Percentiles rank a stretch among this genome's conserved stretches.
These are phyloP conservation scores for Eutrema yunnanense DNA, from an alignment of 345 rosid species.

Conservation along the genomic window DNA sequence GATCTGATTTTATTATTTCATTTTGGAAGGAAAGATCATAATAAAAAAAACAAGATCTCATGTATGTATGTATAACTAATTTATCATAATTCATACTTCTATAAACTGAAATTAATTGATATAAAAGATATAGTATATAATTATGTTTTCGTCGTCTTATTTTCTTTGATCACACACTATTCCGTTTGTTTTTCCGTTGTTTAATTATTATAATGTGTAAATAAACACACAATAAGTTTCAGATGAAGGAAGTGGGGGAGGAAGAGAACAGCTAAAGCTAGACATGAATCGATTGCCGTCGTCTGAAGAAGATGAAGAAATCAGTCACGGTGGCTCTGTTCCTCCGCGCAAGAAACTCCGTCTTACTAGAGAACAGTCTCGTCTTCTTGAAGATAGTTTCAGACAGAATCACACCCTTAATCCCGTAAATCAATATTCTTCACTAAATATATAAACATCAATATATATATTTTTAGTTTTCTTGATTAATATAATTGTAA, in stretches of 20 bases:
- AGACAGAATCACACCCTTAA: constrained; percentile 80
- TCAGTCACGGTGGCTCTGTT: constrained; percentile 39
- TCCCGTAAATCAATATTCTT: constrained; percentile 39
- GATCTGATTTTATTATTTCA: neutral
- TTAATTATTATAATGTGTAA: neutral
- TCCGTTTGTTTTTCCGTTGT: neutral
- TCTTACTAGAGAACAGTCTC: constrained; percentile 83
- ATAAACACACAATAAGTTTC: constrained; percentile 39
- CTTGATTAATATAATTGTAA: neutral
- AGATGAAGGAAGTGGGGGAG: constrained; percentile 44
- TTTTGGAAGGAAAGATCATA: neutral
- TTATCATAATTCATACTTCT: neutral
- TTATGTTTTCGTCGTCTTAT: neutral
- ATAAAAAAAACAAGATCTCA: neutral
- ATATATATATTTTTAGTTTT: neutral
- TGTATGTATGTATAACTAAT: neutral
- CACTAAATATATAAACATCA: neutral
- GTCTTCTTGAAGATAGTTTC: constrained; percentile 95
- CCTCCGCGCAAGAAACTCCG: constrained; percentile 93
- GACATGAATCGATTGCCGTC: constrained; percentile 32
- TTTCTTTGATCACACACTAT: neutral
- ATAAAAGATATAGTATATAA: neutral
- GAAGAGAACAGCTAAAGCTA: constrained; percentile 30
- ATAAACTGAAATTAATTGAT: neutral
- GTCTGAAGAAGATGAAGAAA: constrained; percentile 29